Conservation (phyloP, 495 filamentous ascomycete species). For the Xylaria bambusicola region DNA sequence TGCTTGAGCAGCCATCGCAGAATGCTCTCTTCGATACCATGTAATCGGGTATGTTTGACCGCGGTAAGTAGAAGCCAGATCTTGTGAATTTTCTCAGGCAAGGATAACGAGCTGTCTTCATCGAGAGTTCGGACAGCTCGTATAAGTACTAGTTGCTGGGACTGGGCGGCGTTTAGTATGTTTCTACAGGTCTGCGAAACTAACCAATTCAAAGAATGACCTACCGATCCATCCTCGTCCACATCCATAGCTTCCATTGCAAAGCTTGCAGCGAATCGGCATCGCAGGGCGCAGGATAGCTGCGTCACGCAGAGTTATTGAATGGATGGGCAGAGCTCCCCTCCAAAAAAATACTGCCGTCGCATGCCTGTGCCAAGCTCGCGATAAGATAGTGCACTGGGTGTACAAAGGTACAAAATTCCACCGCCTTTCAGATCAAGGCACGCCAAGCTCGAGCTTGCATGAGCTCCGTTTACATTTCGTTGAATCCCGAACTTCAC, state of each 20-base stretch:
- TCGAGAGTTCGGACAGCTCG: conserved; percentile 40
- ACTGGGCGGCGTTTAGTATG: conserved; percentile 20
- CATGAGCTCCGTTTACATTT: conserved; percentile 16
- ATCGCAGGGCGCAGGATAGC: conserved; percentile 19
- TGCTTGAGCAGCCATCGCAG: conserved; percentile 52
- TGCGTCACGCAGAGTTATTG: background rate
- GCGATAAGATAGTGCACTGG: conserved; percentile 18
- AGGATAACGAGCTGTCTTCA: conserved; percentile 36
- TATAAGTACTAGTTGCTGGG: conserved; percentile 30
- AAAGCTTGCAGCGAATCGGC: conserved; percentile 15
- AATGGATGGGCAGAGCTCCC: conserved; percentile 22
- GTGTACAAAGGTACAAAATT: conserved; percentile 2
- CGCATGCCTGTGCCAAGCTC: conserved; percentile 17
- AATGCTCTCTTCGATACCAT: conserved; percentile 50
- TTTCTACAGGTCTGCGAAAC: conserved; percentile 1
- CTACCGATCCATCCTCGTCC: conserved; percentile 25
- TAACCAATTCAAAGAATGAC: background rate
- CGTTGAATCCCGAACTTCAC: conserved; percentile 18
- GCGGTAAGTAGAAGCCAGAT: conserved; percentile 39
- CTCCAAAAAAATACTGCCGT: conserved; percentile 20
- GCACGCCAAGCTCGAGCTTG: background rate
- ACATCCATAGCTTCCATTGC: conserved; percentile 30
- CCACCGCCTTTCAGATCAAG: conserved; percentile 11
- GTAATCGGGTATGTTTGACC: conserved; percentile 36
- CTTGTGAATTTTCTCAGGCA: conserved; percentile 42